These are phyloP conservation scores for Xylaria sp. DNA, from an alignment of 2,329 filamentous ascomycete genomes.

Conservation along the genomic window DNA sequence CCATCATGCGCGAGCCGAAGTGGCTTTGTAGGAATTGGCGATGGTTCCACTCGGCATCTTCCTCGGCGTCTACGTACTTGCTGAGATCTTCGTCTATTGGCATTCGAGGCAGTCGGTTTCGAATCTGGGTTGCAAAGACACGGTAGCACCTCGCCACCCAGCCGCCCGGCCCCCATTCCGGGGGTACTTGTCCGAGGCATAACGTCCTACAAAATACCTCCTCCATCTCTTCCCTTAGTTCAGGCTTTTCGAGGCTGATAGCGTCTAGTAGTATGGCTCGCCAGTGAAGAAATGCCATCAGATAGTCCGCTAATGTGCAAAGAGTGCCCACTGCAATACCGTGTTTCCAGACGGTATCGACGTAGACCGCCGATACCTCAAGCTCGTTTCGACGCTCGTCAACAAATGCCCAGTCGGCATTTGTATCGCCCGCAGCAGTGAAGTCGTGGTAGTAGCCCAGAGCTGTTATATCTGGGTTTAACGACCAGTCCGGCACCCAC, in stretches of 20 bases:
- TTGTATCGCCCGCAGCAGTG: slow-evolving; percentile 25
- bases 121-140: too few species aligned
- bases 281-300: slow-evolving; percentile 47
- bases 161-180: background rate
- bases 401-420: slow-evolving; percentile 33
- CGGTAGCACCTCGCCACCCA: slow-evolving; percentile 45
- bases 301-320: slow-evolving; percentile 38
- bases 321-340: slow-evolving; percentile 41
- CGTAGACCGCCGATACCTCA: slow-evolving; percentile 39
- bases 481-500: slow-evolving; percentile 47
- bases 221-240: slow-evolving; percentile 17
- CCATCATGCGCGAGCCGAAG: too few species aligned
- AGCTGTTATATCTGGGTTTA: slow-evolving; percentile 31
- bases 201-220: slow-evolving; percentile 42
- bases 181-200: slow-evolving; percentile 35
- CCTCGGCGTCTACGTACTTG: too few species aligned
- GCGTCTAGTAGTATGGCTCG: slow-evolving; percentile 35
- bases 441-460: slow-evolving; percentile 32
- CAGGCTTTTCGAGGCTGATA: background rate
- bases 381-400: slow-evolving; percentile 38
- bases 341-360: slow-evolving; percentile 35
- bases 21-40: too few species aligned
- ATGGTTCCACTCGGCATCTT: too few species aligned
- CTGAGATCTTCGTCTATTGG: too few species aligned
- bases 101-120: too few species aligned